Percentiles rank a stretch among this genome's conserved stretches.
Evolutionary conservation across 164 flowering plant genomes (phyloP).

Genomic region (Sedum album): DNA sequence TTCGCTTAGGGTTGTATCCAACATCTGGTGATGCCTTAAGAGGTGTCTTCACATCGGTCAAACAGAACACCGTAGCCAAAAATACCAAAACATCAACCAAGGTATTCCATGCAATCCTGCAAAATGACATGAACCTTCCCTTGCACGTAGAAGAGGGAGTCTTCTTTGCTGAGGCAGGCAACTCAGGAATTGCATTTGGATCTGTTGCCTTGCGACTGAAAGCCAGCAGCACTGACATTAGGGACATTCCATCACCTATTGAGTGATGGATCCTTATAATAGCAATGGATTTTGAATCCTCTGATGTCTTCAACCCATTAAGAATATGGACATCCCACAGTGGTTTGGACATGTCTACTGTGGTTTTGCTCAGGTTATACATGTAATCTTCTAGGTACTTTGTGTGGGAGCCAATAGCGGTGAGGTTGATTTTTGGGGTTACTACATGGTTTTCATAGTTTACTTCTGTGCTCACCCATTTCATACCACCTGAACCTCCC

Average conservation of each 20-base stretch:
- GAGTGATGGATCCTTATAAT: conserved; percentile 35
- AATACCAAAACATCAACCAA: conserved; percentile 24
- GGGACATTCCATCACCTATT: conserved; percentile 37
- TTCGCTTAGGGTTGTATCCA: conserved; percentile 10
- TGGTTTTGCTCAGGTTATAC: conserved; percentile 11
- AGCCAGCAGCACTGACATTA: conserved; percentile 34
- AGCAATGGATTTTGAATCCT: conserved; percentile 19
- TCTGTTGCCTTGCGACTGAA: conserved; percentile 19
- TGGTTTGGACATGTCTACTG: conserved; percentile 4
- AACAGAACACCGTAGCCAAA: conserved; percentile 20
- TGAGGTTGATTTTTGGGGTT: conserved; percentile 16
- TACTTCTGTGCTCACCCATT: conserved; percentile 26
- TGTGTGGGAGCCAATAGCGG: conserved; percentile 11
- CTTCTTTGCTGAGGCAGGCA: conserved; percentile 13
- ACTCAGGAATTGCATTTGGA: conserved; percentile 18
- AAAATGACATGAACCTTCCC: conserved; percentile 12
- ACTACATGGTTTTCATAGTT: conserved; percentile 26
- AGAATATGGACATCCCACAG: conserved; percentile 24
- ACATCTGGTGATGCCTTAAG: conserved; percentile 18
- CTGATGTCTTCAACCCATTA: conserved; percentile 21
- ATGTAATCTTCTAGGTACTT: conserved; percentile 19
- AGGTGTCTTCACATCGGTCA: conserved; percentile 34
- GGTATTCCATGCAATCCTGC: conserved; percentile 22
- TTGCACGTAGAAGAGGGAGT: neutral
- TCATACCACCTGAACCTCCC: conserved; percentile 10